Conservation (phyloP, 352 stramenopile genomes). For the Phytophthora lateralis region DNA sequence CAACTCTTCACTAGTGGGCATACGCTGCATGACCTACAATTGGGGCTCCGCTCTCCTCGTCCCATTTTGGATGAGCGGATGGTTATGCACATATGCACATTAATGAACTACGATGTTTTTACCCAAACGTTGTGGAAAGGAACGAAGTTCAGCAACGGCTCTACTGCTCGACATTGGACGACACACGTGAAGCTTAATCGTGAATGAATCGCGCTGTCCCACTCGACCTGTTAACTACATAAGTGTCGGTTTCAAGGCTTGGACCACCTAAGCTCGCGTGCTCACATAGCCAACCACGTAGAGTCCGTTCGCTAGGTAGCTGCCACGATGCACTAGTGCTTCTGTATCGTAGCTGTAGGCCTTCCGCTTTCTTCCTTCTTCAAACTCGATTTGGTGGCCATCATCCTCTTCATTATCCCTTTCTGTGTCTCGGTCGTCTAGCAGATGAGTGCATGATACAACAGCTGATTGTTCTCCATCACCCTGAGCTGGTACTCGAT, state of each 20-base stretch:
- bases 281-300: slow-evolving; percentile 56
- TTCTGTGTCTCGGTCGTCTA: slow-evolving; percentile 41
- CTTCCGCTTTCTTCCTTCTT: not conserved
- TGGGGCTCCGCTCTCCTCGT: too few species aligned
- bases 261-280: slow-evolving; percentile 54
- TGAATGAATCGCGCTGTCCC: slow-evolving; percentile 57
- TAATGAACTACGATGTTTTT: not conserved
- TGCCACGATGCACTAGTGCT: slow-evolving; percentile 62
- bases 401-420: slow-evolving; percentile 24
- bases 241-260: slow-evolving; percentile 24
- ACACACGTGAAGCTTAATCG: slow-evolving; percentile 61
- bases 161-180: slow-evolving; percentile 49
- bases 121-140: slow-evolving; percentile 6
- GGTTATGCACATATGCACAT: not conserved
- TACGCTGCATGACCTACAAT: too few species aligned
- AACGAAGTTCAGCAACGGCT: slow-evolving; percentile 1
- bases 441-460: slow-evolving; percentile 48
- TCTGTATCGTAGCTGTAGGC: slow-evolving; percentile 18
- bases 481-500: not conserved
- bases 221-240: slow-evolving; percentile 49
- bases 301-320: slow-evolving; percentile 59
- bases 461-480: slow-evolving; percentile 7
- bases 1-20: too few species aligned
- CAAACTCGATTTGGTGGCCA: not conserved
- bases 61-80: not conserved